Evolutionary conservation across 768 basidiomycete species (phyloP).

Genomic region (Lentinula boryana): DNA sequence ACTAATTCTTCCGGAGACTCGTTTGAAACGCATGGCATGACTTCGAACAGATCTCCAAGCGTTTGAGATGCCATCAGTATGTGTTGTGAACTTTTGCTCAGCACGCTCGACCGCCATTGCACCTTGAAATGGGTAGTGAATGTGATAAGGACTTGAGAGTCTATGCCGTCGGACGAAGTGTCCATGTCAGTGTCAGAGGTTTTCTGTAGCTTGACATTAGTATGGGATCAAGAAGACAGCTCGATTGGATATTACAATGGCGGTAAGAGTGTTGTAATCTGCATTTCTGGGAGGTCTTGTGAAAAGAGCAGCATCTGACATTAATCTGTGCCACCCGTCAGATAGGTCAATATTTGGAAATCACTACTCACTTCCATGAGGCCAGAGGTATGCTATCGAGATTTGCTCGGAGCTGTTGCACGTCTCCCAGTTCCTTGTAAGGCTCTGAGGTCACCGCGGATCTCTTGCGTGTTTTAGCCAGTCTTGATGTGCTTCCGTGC

Average conservation of each 20-base stretch:
- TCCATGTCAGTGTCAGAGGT: conserved; percentile 17
- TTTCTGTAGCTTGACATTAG: conserved; percentile 5
- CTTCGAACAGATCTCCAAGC: conserved; percentile 52
- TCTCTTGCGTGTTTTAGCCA: conserved; percentile 24
- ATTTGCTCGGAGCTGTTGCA: conserved; percentile 39
- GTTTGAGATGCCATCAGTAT: conserved; percentile 67
- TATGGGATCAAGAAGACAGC: background rate
- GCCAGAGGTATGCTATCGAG: conserved; percentile 48
- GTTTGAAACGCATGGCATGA: conserved; percentile 59
- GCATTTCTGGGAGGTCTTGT: conserved; percentile 59
- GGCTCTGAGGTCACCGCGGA: conserved; percentile 22
- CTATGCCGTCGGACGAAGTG: conserved; percentile 9
- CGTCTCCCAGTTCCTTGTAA: conserved; percentile 39
- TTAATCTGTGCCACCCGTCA: conserved; percentile 31
- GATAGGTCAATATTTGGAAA: background rate
- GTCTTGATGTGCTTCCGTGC: conserved; percentile 20
- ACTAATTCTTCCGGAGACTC: conserved; percentile 39
- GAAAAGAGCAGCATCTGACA: conserved; percentile 50
- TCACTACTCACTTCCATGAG: conserved; percentile 53
- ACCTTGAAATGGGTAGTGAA: conserved; percentile 57
- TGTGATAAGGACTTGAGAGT: conserved; percentile 44
- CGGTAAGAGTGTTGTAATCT: conserved; percentile 55
- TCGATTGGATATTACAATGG: conserved; percentile 24
- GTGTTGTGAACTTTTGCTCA: conserved; percentile 64
- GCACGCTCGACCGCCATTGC: conserved; percentile 53